phyloP scores from a whole-genome alignment of 345 rosid species.

The Erucastrum elatum region DNA sequence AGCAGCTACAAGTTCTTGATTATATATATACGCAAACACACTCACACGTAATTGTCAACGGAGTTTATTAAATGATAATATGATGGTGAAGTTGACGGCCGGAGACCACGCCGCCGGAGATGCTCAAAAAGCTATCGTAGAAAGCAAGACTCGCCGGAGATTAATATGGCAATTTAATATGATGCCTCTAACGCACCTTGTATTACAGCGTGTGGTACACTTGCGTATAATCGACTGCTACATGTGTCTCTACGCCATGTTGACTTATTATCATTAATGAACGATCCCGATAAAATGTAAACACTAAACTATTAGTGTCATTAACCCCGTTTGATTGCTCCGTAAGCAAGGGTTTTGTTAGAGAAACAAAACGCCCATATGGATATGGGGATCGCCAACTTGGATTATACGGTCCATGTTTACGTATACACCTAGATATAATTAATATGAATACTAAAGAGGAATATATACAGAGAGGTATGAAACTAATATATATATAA shows the following conservation, averaged over 20 bases:
- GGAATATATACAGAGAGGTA: not conserved
- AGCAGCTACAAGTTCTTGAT: conserved; percentile 30
- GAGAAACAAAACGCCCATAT: conserved; percentile 24
- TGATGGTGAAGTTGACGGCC: conserved; percentile 78
- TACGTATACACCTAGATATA: conserved; percentile 24
- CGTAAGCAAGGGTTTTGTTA: conserved; percentile 28
- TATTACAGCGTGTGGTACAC: conserved; percentile 33
- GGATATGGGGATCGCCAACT: conserved; percentile 37
- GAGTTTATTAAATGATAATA: conserved; percentile 23
- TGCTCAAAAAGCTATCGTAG: conserved; percentile 80
- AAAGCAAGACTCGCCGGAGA: conserved; percentile 52
- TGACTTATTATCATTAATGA: conserved; percentile 37
- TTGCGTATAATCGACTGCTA: conserved; percentile 35
- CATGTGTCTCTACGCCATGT: conserved; percentile 43
- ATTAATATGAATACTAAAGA: conserved; percentile 18
- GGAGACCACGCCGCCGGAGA: conserved; percentile 85
- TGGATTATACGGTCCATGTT: conserved; percentile 35
- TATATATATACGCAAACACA: conserved; percentile 20
- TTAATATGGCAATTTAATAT: conserved; percentile 26
- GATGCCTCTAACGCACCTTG: conserved; percentile 1
- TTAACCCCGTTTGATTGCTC: conserved; percentile 31
- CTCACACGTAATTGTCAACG: conserved; percentile 40
- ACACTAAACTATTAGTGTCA: conserved; percentile 4
- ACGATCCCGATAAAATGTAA: conserved; percentile 34
- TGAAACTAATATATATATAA: not conserved